phyloP scores from a whole-genome alignment of 257 asterid species.

The Solanum lycopersicoides region DNA sequence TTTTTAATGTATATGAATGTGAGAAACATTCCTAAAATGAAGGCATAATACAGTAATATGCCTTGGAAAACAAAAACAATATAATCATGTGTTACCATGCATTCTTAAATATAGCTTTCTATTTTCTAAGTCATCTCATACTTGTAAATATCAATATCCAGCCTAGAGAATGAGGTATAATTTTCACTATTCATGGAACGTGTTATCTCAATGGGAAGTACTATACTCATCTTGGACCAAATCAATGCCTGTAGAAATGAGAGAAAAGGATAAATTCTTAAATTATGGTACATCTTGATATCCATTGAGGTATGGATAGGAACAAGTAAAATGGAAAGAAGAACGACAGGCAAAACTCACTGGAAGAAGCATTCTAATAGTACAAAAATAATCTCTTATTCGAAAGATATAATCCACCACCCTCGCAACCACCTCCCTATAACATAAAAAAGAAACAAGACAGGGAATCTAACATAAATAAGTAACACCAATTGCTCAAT shows the following conservation, averaged over 20 bases:
- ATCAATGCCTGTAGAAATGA: constrained; percentile 60
- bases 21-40: too few species aligned
- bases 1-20: too few species aligned
- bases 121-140: neutral
- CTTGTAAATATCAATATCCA: constrained; percentile 65
- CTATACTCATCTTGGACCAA: constrained; percentile 54
- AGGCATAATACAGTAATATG: too few species aligned
- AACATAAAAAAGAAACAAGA: too few species aligned
- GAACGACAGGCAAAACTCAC: neutral
- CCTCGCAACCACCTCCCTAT: too few species aligned
- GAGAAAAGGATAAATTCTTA: neutral
- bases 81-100: too few species aligned
- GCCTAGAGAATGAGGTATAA: constrained; percentile 68
- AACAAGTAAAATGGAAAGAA: neutral
- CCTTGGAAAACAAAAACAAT: too few species aligned
- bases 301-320: neutral
- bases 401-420: too few species aligned
- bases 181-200: constrained; percentile 71
- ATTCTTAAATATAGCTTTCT: too few species aligned
- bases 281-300: neutral
- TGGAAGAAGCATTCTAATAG: neutral
- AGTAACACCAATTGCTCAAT: too few species aligned
- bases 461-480: too few species aligned
- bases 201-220: constrained; percentile 39
- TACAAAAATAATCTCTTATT: too few species aligned